Base-by-base conservation (phyloP, 1,284 basidiomycete species). In the Rhodotorula mucilaginosa region DNA sequence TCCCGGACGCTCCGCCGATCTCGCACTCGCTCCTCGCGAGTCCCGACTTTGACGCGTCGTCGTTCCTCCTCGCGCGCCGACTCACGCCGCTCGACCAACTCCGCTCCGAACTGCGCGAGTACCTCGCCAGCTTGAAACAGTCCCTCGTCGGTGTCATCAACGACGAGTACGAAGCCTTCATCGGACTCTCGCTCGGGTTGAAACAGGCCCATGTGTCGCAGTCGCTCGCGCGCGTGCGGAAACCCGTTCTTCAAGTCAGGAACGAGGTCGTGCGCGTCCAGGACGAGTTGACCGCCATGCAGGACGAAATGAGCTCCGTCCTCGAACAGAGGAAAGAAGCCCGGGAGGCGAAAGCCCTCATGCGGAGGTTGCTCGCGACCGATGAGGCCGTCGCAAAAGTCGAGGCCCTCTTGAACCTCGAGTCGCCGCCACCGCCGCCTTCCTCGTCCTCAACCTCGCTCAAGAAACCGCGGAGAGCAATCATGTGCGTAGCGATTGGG, bases 161-260 rank as follows among this genome's bases (percentile, higher is more conserved):
- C 81, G 90, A 94, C 79, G 95, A 98, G 82, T 98, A 98, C 81
- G 93, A 94, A 81, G 94, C 94, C 58, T 98, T 98, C 81, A 97
- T 99, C 76, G 93, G 91, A 76, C 85, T 99, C 34, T 74, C 75
- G 16, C 71, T 76, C 65, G 74, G 74, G 46, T 68, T 76, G 34
- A 70, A 72, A 59, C 73, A 74, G 46, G 75, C 75, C 48, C 23
- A 58, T 54, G 71, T 76, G 44, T 48, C 74, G 21, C 54, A 57
- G 12, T 75, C 71, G 2, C 68, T 75, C 63, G 31, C 69, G 15
- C 70, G 73, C n/a, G 73, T 76, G 54, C 69, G 71, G 3, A 58
- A 74, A 8, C 74, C 75, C 16, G 73, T 76, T 29, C 68, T 75
- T 46, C 71, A 83, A 26, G 81, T 96, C n/a, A 87, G 87, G 73